phyloP scores from a whole-genome alignment of 2,329 filamentous ascomycete species.

The Venturia pyrina region DNA sequence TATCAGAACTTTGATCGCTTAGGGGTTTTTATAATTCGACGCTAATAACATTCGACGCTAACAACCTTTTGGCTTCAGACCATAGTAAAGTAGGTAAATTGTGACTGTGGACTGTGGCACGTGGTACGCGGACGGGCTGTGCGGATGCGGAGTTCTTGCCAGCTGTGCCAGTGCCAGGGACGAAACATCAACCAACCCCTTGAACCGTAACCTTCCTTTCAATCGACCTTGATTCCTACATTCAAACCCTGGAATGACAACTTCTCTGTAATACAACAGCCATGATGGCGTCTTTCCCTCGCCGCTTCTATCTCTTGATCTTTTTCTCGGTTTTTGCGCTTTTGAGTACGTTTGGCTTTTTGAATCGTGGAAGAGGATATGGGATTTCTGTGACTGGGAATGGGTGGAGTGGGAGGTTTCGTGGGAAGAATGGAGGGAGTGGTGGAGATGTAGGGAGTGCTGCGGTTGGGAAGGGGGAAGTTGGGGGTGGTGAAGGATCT shows the following conservation, averaged over 20 bases:
- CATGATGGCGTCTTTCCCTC: not conserved
- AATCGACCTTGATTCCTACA: too few relatives aligned
- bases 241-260: not conserved
- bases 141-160: not conserved
- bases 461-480: not conserved
- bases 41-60: too few relatives aligned
- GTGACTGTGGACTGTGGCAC: too few relatives aligned
- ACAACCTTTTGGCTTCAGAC: too few relatives aligned
- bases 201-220: too few relatives aligned
- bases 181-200: not conserved
- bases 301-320: not conserved
- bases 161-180: not conserved
- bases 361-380: not conserved
- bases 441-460: not conserved
- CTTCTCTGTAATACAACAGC: not conserved
- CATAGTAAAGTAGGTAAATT: too few relatives aligned
- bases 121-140: too few relatives aligned
- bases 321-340: not conserved
- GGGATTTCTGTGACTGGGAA: too few relatives aligned
- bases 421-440: not conserved
- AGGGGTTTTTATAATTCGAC: too few relatives aligned
- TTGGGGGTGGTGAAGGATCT: not conserved
- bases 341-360: not conserved
- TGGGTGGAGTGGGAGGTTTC: not conserved
- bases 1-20: too few relatives aligned